Evolutionary conservation across 805 yeast genomes (phyloP), one percentile per base, ranked within the genome.

Genomic region (Komagataella mondaviorum): DNA sequence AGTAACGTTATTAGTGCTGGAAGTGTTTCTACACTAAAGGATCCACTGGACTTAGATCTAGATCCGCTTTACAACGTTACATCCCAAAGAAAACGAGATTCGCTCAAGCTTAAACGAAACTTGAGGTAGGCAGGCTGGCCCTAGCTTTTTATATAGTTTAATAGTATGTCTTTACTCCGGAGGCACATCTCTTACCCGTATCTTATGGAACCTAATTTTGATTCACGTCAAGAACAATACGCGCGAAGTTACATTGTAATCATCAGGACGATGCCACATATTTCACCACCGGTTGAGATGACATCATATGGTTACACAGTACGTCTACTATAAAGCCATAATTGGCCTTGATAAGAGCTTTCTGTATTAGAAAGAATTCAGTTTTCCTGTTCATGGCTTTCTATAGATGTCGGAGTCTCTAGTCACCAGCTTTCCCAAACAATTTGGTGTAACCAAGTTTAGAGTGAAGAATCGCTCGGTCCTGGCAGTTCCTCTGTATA

Each of bases 11-110:
- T 30, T 14, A 30, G 14, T 30, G 39, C 39, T 30, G 39, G 39
- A 10, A 45, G 47, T 45, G 47, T 23, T 17, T 22, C 47, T 23
- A 18, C 22, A 23, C 24, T 16, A 6, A 22, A 22, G 23, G 24
- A 18, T 7, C 24, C 47, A 14, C 17, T 45, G 10, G 66, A 61
- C 44, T 20, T 60, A 6, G 64, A 62, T 44, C 55, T 61, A 8
- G 67, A 64, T 52, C 66, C 68, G 1, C 54, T 64, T 39, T 66
- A 59, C 56, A 75, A 76, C 54, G 73, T 69, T 24, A 76, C 80
- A 1, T 70, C 75, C 23, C 72, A 72, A 55, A 66, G 81, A 54
- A 77, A 77, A 59, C 70, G 81, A 56, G 80, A 76, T 54, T 70
- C 77, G 55, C 59, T 77, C 55, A 72, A 76, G 52, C 59, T 75